A percentile compares a stretch with the other conserved stretches of the same genome.
Evolutionary conservation across 345 rosid species (phyloP).

Genomic region (Aurinia saxatilis): DNA sequence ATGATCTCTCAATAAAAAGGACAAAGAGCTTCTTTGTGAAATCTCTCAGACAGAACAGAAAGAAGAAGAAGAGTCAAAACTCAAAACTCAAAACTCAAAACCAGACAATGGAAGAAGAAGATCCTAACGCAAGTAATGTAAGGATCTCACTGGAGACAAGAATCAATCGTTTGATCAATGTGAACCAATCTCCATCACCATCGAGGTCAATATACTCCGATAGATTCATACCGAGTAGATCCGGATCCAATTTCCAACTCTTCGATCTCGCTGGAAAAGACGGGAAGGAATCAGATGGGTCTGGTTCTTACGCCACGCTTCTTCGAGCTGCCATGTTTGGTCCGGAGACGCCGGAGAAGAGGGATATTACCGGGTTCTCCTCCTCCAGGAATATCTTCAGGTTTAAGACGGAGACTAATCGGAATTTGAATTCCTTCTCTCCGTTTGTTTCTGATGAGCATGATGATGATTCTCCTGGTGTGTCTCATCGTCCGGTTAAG

Average conservation of each 20-base stretch:
- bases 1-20: constrained; percentile 16
- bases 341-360: constrained; percentile 71
- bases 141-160: constrained; percentile 36
- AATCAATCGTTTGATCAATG: constrained; percentile 67
- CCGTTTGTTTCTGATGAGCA: constrained; percentile 63
- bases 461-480: constrained; percentile 62
- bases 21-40: constrained; percentile 12
- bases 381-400: constrained; percentile 65
- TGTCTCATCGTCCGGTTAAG: constrained; percentile 57
- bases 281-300: constrained; percentile 66
- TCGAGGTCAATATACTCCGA: constrained; percentile 80
- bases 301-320: constrained; percentile 63
- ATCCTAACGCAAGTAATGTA: constrained; percentile 28
- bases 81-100: too few species aligned
- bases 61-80: constrained; percentile 14
- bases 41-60: not conserved
- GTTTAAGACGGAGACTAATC: constrained; percentile 75
- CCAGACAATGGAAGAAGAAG: constrained; percentile 31
- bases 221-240: constrained; percentile 90
- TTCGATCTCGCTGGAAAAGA: constrained; percentile 51
- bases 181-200: constrained; percentile 52
- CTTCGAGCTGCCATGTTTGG: constrained; percentile 78
- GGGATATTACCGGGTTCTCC: constrained; percentile 34
- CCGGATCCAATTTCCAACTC: constrained; percentile 79
- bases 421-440: constrained; percentile 51